Base-by-base conservation (phyloP, 164 flowering plant genomes). In the Aristolochia contorta region DNA sequence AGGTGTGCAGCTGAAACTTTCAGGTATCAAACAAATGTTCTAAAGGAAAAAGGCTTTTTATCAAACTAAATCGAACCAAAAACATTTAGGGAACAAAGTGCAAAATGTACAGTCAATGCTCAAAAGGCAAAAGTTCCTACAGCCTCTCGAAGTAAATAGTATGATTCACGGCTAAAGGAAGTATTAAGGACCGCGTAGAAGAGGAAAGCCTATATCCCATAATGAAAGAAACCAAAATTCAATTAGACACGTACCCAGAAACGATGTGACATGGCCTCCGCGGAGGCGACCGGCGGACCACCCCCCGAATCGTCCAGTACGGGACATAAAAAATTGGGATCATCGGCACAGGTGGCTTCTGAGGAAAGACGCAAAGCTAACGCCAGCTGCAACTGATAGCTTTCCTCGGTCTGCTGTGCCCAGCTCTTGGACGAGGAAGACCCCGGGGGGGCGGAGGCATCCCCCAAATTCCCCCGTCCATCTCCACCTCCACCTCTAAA, bases 381-480 rank as follows among this genome's bases (percentile, higher is more conserved):
- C 12, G 96, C 96, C 70, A 90, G 54, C 84, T 90, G 97, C 76
- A 93, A 67, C 67, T 90, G 97, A 37, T 93, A 93, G 65, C 96
- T 91, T 82, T 93, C 99, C 78, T 86, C 96, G 60, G 96, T 90
- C 73, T 90, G 99, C 80, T 84, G 99, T 46, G 99, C 97, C 97
- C 96, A 90, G 68, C 88, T 93, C 83, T 85, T 93, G 12, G 81
- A 81, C 0, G 81, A 73, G 1, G 83, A 80, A 24, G 78, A 77
- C 4, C 71, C 50, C 1, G 19, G 19, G 5, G 66, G 67, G 12
- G 57, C 67, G 15, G 54, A 77, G 61, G 20, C 73, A 56, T 22
- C 73, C 60, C 47, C 70, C 51, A 48, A 47, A 71, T 79, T 75
- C 61, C 62, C 48, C 46, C 79, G 60, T 16, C 50, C 65, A 51